A percentile compares a stretch with the other conserved stretches of the same genome.
Evolutionary conservation across 768 basidiomycete genomes (phyloP).

Genomic region (Leccinum variicolor): DNA sequence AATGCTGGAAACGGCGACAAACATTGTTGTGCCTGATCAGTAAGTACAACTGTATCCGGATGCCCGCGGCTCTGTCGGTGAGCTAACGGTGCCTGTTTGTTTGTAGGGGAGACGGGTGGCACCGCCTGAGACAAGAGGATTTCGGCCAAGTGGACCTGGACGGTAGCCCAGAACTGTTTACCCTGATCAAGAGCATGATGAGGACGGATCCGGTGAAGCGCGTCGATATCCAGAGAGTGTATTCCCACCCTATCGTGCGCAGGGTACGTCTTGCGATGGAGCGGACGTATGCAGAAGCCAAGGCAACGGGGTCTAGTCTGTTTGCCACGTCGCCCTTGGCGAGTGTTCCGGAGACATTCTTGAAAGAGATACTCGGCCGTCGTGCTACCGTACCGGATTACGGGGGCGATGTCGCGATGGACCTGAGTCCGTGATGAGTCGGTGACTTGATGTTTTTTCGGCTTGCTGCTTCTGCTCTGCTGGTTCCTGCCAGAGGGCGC

Average conservation of each 20-base stretch:
- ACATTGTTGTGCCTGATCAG: slow-evolving; percentile 97
- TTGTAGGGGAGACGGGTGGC: slow-evolving; percentile 89
- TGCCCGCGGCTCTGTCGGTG: slow-evolving; percentile 3
- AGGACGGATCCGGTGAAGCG: slow-evolving; percentile 62
- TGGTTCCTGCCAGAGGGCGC: neutral
- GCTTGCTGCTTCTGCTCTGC: slow-evolving; percentile 1
- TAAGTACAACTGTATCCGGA: slow-evolving; percentile 42
- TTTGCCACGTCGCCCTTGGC: slow-evolving; percentile 65
- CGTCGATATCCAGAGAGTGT: slow-evolving; percentile 53
- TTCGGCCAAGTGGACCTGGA: slow-evolving; percentile 80
- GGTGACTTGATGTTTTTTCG: neutral
- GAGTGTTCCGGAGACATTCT: slow-evolving; percentile 57
- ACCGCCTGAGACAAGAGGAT: slow-evolving; percentile 86
- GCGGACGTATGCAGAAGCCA: slow-evolving; percentile 35
- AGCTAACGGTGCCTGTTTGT: slow-evolving; percentile 19
- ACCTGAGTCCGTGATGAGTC: slow-evolving; percentile 34
- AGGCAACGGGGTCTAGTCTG: slow-evolving; percentile 34
- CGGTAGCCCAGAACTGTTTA: slow-evolving; percentile 61
- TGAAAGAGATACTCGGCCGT: slow-evolving; percentile 56
- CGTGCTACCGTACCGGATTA: slow-evolving; percentile 5
- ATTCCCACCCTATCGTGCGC: slow-evolving; percentile 58
- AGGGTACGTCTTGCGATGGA: slow-evolving; percentile 68
- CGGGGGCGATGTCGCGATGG: slow-evolving; percentile 35
- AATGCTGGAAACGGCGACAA: slow-evolving; percentile 91
- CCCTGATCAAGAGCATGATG: slow-evolving; percentile 76